These are phyloP conservation scores for Kazachstania bromeliacearum DNA, from an alignment of 805 yeast species.

Conservation along the genomic window DNA sequence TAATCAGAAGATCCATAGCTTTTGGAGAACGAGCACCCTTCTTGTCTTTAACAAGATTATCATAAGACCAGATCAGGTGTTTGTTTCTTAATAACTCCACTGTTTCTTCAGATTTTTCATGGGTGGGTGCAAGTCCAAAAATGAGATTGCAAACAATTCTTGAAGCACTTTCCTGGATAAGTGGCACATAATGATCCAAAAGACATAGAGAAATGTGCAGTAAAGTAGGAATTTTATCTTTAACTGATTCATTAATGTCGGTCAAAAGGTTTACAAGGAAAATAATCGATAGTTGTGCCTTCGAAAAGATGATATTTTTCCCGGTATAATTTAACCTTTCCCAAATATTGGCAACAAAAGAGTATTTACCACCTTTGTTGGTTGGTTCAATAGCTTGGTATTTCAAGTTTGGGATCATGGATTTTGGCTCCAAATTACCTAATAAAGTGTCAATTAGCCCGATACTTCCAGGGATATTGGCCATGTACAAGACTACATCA, in stretches of 20 bases:
- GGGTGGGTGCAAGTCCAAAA: conserved; percentile 47
- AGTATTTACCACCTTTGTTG: conserved; percentile 37
- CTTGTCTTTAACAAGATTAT: conserved; percentile 68
- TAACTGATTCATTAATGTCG: conserved; percentile 53
- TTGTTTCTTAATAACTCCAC: conserved; percentile 49
- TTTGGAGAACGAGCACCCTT: conserved; percentile 78
- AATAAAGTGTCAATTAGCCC: conserved; percentile 53
- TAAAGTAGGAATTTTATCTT: conserved; percentile 55
- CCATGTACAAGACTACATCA: conserved; percentile 71
- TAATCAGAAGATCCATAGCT: conserved; percentile 67
- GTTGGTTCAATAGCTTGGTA: conserved; percentile 27
- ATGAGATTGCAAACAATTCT: conserved; percentile 65
- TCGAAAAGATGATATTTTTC: conserved; percentile 70
- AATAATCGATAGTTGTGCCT: conserved; percentile 79
- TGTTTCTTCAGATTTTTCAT: conserved; percentile 45
- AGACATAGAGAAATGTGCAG: conserved; percentile 73
- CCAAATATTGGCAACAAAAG: conserved; percentile 70
- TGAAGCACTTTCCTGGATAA: conserved; percentile 79
- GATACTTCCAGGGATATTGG: conserved; percentile 41
- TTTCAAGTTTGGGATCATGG: conserved; percentile 74
- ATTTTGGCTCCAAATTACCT: conserved; percentile 66
- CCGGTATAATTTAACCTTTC: conserved; percentile 43
- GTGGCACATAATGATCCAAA: conserved; percentile 75
- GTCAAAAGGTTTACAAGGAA: conserved; percentile 74
- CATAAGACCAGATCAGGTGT: conserved; percentile 67